phyloP scores from a whole-genome alignment of 768 basidiomycete species.

The Rossbeevera mucosa region DNA sequence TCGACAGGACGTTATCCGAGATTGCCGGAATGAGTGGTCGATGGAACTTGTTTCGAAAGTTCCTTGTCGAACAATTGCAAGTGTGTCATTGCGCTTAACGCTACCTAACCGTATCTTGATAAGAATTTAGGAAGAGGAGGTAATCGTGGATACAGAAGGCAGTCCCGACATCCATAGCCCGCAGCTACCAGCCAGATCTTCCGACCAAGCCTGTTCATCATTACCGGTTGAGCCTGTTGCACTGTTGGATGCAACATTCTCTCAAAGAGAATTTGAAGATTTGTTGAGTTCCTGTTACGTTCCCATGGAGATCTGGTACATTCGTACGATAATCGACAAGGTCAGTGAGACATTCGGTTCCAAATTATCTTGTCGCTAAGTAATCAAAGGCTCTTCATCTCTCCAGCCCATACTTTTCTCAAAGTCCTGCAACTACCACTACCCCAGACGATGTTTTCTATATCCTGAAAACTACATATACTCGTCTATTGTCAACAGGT shows the following conservation, averaged over 20 bases:
- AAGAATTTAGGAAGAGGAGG: conserved; percentile 16
- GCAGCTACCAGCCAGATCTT: neutral
- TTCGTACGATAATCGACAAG: conserved; percentile 82
- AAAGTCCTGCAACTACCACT: conserved; percentile 62
- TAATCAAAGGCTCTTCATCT: conserved; percentile 74
- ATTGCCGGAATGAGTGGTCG: conserved; percentile 84
- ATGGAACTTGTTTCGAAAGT: conserved; percentile 89
- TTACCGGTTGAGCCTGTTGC: conserved; percentile 9
- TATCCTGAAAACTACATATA: conserved; percentile 80
- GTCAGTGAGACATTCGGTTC: conserved; percentile 33
- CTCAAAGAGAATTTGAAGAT: conserved; percentile 57
- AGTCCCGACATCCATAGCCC: conserved; percentile 2
- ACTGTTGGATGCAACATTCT: conserved; percentile 47
- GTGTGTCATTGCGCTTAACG: conserved; percentile 34
- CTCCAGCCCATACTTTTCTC: conserved; percentile 66
- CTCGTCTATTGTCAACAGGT: conserved; percentile 75
- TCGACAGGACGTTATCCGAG: conserved; percentile 88
- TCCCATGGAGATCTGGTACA: conserved; percentile 91
- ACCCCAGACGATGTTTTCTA: conserved; percentile 95
- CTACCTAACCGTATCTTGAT: neutral
- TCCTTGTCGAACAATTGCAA: conserved; percentile 68
- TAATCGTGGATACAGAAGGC: conserved; percentile 1
- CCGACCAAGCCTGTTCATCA: neutral
- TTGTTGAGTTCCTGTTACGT: conserved; percentile 73
- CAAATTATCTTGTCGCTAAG: neutral